A percentile compares a stretch with the other conserved stretches of the same genome.
These are phyloP conservation scores for Suzukiozyma palmioleophila DNA, from an alignment of 1,139 yeast species.

Conservation along the genomic window DNA sequence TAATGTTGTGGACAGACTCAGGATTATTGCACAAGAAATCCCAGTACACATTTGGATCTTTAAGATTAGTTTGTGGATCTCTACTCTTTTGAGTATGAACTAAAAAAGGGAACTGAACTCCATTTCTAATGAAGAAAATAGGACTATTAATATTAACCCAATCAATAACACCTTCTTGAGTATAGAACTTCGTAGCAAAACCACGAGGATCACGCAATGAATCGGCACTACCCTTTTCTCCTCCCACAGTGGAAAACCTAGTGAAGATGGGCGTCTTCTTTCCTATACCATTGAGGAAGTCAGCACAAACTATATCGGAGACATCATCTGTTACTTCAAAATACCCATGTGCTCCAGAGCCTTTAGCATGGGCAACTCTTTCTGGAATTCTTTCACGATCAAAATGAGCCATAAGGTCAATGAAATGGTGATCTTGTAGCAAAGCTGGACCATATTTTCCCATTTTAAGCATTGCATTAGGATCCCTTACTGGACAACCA, in stretches of 20 bases:
- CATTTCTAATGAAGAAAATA: slow-evolving; percentile 72
- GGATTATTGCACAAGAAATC: slow-evolving; percentile 52
- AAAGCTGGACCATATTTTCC: slow-evolving; percentile 67
- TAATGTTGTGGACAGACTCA: slow-evolving; percentile 54
- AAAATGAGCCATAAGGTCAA: slow-evolving; percentile 70
- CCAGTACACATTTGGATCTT: slow-evolving; percentile 64
- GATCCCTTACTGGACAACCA: slow-evolving; percentile 57
- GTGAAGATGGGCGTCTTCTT: slow-evolving; percentile 63
- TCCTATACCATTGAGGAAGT: slow-evolving; percentile 60
- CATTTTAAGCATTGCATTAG: slow-evolving; percentile 61
- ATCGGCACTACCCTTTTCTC: slow-evolving; percentile 75
- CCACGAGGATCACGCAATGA: slow-evolving; percentile 83
- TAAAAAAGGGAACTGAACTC: slow-evolving; percentile 73
- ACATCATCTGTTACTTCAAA: slow-evolving; percentile 74
- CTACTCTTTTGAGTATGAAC: slow-evolving; percentile 73
- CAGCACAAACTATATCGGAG: slow-evolving; percentile 59
- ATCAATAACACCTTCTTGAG: slow-evolving; percentile 76
- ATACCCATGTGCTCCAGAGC: slow-evolving; percentile 71
- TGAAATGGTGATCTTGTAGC: slow-evolving; percentile 64
- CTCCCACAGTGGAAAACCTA: slow-evolving; percentile 78
- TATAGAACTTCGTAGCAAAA: slow-evolving; percentile 67
- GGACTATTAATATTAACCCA: slow-evolving; percentile 83
- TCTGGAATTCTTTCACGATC: slow-evolving; percentile 78
- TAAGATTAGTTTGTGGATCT: slow-evolving; percentile 68
- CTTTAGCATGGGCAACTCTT: slow-evolving; percentile 79